Percentiles rank a stretch among this genome's conserved stretches.
phyloP scores from a whole-genome alignment of 495 filamentous ascomycete genomes.

The Talaromyces ruber region DNA sequence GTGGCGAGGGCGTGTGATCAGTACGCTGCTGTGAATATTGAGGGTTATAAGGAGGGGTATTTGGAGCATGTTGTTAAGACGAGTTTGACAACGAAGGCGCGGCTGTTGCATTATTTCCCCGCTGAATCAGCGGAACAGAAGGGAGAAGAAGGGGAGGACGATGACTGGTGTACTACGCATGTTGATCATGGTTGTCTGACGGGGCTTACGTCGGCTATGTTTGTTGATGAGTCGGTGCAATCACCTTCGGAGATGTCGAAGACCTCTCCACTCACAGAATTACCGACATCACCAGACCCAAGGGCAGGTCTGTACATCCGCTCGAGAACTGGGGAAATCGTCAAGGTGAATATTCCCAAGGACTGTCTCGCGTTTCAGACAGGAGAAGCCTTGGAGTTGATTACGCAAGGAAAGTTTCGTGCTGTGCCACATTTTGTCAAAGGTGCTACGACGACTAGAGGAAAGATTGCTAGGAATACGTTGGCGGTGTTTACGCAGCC shows the following conservation, averaged over 20 bases:
- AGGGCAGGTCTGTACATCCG: conserved; percentile 85
- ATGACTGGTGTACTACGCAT: conserved; percentile 96
- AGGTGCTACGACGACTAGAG: conserved; percentile 38
- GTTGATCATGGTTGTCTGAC: conserved; percentile 90
- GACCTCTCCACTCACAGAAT: conserved; percentile 51
- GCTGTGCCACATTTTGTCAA: conserved; percentile 96
- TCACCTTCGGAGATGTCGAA: conserved; percentile 25
- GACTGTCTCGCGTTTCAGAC: conserved; percentile 96
- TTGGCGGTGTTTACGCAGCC: conserved; percentile 97
- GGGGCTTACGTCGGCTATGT: conserved; percentile 92
- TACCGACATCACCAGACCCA: conserved; percentile 67
- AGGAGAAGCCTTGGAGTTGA: conserved; percentile 80
- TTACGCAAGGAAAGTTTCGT: conserved; percentile 80
- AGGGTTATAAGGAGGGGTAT: conserved; percentile 66
- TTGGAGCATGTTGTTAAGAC: conserved; percentile 79
- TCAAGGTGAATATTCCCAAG: conserved; percentile 81
- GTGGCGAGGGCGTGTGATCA: conserved; percentile 83
- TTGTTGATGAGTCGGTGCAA: conserved; percentile 66
- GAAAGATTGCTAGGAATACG: conserved; percentile 75
- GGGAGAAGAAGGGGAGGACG: conserved; percentile 36
- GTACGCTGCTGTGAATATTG: conserved; percentile 70
- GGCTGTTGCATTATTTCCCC: conserved; percentile 88
- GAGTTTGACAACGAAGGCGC: conserved; percentile 83
- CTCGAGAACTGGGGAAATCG: conserved; percentile 64
- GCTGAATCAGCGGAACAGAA: neutral